Evolutionary conservation across 306 rosid genomes (phyloP).

Genomic region (Pterocarpus macrocarpus): DNA sequence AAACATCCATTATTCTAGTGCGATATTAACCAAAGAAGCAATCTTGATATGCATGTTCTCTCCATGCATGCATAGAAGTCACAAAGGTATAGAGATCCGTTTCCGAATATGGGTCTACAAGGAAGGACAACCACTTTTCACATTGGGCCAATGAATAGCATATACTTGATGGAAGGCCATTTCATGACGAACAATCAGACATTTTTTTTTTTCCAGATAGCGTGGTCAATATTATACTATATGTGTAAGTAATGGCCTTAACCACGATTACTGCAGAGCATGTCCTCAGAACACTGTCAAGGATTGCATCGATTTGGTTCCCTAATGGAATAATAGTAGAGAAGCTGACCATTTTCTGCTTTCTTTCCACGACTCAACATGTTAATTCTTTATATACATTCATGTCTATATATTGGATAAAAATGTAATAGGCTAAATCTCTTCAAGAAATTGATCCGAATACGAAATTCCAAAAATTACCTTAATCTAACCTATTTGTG

Average conservation of each 20-base stretch:
- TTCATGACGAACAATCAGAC: slow-evolving; percentile 32
- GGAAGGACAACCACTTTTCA: slow-evolving; percentile 43
- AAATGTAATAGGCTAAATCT: no score
- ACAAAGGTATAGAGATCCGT: slow-evolving; percentile 44
- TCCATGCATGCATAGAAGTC: slow-evolving; percentile 11
- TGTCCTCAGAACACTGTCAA: slow-evolving; percentile 45
- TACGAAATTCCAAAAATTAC: no score
- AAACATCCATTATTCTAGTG: no score
- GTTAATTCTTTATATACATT: no score
- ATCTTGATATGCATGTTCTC: background rate
- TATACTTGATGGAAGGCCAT: slow-evolving; percentile 47
- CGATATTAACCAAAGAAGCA: no score
- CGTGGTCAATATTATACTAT: slow-evolving; percentile 22
- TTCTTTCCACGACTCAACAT: slow-evolving; percentile 53
- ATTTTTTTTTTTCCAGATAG: slow-evolving; percentile 34
- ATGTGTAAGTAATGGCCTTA: slow-evolving; percentile 40
- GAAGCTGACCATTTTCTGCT: slow-evolving; percentile 48
- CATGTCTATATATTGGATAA: no score
- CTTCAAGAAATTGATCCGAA: no score
- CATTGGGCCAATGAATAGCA: slow-evolving; percentile 46
- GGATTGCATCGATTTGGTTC: slow-evolving; percentile 32
- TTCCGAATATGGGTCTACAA: slow-evolving; percentile 48
- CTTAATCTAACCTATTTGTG: no score
- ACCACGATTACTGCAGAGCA: slow-evolving; percentile 38
- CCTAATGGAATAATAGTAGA: slow-evolving; percentile 30